Percentiles rank a stretch among this genome's conserved stretches.
phyloP scores from a whole-genome alignment of 2,329 filamentous ascomycete species.

The Cladophialophora exuberans region DNA sequence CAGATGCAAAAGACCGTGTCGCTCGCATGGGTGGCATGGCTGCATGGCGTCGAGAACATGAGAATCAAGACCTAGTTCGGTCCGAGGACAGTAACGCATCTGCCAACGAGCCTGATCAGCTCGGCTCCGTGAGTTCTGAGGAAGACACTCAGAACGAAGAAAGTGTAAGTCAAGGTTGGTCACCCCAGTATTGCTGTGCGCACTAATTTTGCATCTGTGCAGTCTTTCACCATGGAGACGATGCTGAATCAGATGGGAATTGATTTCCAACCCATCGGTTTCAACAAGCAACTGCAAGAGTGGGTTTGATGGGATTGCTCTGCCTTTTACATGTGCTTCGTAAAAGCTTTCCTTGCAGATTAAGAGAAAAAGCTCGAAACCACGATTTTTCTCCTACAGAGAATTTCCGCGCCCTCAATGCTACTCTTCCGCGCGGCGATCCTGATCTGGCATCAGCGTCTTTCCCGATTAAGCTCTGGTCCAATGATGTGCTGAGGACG shows the following conservation, averaged over 20 bases:
- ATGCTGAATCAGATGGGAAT: conserved; percentile 70
- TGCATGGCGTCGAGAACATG: conserved; percentile 54
- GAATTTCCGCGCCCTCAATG: too few relatives aligned
- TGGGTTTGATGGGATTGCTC: conserved; percentile 56
- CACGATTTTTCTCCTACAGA: too few relatives aligned
- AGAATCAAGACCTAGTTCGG: conserved; percentile 41
- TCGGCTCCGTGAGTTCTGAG: not conserved
- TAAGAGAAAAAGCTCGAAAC: too few relatives aligned
- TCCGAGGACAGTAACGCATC: conserved; percentile 11
- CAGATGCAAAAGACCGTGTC: conserved; percentile 61
- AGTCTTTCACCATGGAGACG: conserved; percentile 71
- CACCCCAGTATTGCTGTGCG: conserved; percentile 19
- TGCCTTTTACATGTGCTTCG: too few relatives aligned
- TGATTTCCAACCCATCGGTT: conserved; percentile 65
- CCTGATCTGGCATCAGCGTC: conserved; percentile 11
- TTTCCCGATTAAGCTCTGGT: conserved; percentile 9
- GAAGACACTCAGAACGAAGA: conserved; percentile 36
- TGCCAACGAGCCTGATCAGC: conserved; percentile 34
- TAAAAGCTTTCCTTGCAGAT: too few relatives aligned
- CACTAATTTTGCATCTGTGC: conserved; percentile 27
- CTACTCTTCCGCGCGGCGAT: not conserved
- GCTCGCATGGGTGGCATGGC: conserved; percentile 65
- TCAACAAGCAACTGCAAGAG: conserved; percentile 58
- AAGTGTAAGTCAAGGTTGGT: conserved; percentile 20
- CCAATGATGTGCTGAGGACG: not conserved